Evolutionary conservation across 192 early-diverging fungal species (phyloP).

Genomic region (Coemansia sp.): DNA sequence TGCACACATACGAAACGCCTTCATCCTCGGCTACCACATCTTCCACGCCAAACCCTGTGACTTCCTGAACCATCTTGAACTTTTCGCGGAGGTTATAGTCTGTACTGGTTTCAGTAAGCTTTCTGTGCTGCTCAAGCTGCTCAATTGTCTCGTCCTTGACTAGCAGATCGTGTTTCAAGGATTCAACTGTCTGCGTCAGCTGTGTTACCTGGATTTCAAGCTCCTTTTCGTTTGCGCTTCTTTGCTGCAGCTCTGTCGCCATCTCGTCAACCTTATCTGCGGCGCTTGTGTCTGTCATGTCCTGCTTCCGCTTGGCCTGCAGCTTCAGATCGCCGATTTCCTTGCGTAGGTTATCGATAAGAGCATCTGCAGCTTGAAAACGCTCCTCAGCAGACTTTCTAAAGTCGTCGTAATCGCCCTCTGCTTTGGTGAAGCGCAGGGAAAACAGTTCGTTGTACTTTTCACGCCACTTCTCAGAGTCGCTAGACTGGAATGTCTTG

Average conservation of each 20-base stretch:
- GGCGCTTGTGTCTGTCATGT: neutral
- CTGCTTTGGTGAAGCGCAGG: conserved; percentile 41
- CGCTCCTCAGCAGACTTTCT: conserved; percentile 34
- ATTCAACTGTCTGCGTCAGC: conserved; percentile 37
- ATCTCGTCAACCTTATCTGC: conserved; percentile 1
- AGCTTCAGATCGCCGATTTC: conserved; percentile 30
- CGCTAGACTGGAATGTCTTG: conserved; percentile 3
- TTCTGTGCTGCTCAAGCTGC: conserved; percentile 45
- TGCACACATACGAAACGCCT: conserved; percentile 47
- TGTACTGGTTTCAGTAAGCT: conserved; percentile 42
- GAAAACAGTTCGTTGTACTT: conserved; percentile 48
- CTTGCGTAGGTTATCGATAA: conserved; percentile 38
- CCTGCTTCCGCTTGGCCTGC: conserved; percentile 12
- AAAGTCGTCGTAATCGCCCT: conserved; percentile 38
- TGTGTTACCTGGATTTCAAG: conserved; percentile 36
- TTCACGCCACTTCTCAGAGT: conserved; percentile 37
- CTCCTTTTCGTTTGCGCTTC: conserved; percentile 28
- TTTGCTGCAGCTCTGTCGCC: conserved; percentile 6
- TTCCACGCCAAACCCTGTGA: conserved; percentile 39
- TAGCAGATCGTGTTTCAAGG: conserved; percentile 43
- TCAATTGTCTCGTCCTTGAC: conserved; percentile 44
- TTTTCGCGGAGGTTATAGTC: conserved; percentile 53
- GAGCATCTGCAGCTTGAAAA: conserved; percentile 36
- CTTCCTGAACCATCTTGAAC: conserved; percentile 39
- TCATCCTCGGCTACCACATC: conserved; percentile 49